These are phyloP conservation scores for Aureobasidium leucospermi DNA, from an alignment of 2,329 filamentous ascomycete genomes.

Conservation along the genomic window DNA sequence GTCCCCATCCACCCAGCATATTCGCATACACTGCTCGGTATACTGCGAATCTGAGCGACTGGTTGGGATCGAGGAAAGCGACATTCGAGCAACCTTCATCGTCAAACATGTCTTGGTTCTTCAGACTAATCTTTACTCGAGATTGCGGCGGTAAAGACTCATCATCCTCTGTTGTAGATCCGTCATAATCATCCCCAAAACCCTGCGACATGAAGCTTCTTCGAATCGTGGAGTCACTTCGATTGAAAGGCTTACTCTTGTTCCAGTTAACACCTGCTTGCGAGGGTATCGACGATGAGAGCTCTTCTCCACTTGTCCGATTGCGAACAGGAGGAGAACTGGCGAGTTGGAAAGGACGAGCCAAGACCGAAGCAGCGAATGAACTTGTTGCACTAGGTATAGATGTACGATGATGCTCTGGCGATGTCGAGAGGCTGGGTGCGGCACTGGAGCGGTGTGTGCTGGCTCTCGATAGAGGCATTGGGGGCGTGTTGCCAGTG, in stretches of 20 bases:
- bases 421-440: constrained; percentile 36
- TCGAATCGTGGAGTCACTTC: constrained; percentile 23
- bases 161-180: constrained; percentile 31
- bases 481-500: constrained; percentile 46
- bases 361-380: constrained; percentile 33
- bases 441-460: constrained; percentile 33
- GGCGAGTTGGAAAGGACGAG: constrained; percentile 31
- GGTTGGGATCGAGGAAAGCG: constrained; percentile 43
- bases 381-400: constrained; percentile 33
- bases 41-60: constrained; percentile 40
- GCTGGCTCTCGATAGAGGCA: constrained; percentile 31
- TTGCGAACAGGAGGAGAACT: constrained; percentile 30
- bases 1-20: constrained; percentile 51
- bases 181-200: constrained; percentile 22
- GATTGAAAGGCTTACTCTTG: constrained; percentile 28
- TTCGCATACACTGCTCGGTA: constrained; percentile 54
- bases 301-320: constrained; percentile 30
- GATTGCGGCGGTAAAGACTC: constrained; percentile 25
- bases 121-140: constrained; percentile 44
- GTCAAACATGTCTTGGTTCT: constrained; percentile 51
- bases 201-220: constrained; percentile 21
- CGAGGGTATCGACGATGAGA: constrained; percentile 35
- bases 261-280: constrained; percentile 40
- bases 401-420: constrained; percentile 30
- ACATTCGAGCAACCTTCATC: constrained; percentile 40